Percentiles rank a stretch among this genome's conserved stretches.
Evolutionary conservation across 1,284 basidiomycete species (phyloP).

Genomic region (Cryptococcus maquisensis): DNA sequence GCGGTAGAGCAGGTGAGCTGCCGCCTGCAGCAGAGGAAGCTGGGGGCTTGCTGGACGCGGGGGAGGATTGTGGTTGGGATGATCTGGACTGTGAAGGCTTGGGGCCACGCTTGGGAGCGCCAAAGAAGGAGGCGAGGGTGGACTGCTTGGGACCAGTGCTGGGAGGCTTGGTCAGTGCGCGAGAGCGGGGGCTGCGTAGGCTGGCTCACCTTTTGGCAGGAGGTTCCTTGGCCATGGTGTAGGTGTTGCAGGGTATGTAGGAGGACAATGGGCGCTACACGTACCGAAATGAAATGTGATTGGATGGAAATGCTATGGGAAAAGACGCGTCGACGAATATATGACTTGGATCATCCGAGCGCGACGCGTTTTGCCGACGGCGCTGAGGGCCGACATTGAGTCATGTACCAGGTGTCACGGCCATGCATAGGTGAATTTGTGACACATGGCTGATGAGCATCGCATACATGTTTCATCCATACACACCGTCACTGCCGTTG

Average conservation of each 20-base stretch:
- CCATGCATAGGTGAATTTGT: no score
- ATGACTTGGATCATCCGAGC: no score
- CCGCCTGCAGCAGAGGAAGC: conserved; percentile 26
- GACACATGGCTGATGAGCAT: no score
- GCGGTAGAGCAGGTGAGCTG: conserved; percentile 25
- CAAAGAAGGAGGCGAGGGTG: conserved; percentile 50
- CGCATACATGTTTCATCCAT: no score
- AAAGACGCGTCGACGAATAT: no score
- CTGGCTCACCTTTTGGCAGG: neutral
- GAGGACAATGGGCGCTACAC: neutral
- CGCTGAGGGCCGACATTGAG: no score
- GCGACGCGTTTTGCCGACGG: no score
- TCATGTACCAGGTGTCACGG: no score
- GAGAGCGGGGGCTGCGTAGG: neutral
- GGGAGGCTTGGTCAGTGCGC: conserved; percentile 2
- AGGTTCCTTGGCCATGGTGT: neutral
- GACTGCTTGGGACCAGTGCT: conserved; percentile 36
- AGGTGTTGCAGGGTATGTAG: neutral
- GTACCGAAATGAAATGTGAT: no score
- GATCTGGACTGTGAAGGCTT: conserved; percentile 10
- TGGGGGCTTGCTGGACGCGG: conserved; percentile 23
- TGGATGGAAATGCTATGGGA: no score
- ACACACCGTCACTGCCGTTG: no score
- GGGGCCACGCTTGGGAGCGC: conserved; percentile 33
- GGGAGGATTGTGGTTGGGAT: conserved; percentile 20